Evolutionary conservation across 352 stramenopile genomes (phyloP).

Genomic region (Thraustochytrium sp.): DNA sequence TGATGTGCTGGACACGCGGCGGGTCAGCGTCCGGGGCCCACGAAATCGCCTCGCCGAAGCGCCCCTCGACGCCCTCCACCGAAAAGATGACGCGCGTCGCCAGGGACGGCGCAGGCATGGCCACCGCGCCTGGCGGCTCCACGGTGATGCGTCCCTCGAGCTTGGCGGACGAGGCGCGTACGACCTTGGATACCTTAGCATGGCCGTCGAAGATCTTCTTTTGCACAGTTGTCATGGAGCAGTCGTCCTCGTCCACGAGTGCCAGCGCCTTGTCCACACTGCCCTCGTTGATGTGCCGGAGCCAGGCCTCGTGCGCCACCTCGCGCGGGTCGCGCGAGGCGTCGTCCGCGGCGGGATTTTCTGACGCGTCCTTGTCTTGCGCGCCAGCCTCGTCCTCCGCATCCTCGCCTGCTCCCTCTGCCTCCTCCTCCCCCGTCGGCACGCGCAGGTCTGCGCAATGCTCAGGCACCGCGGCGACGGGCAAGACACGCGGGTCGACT

Average conservation of each 20-base stretch:
- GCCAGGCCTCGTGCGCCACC: background rate
- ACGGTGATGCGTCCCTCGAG: background rate
- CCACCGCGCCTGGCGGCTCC: background rate
- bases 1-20: background rate
- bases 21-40: background rate
- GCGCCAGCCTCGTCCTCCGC: background rate
- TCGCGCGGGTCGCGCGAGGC: background rate
- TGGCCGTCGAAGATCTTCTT: slow-evolving; percentile 7
- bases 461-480: background rate
- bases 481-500: background rate
- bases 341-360: background rate
- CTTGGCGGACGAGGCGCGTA: background rate
- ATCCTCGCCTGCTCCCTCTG: background rate
- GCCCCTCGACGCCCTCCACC: background rate
- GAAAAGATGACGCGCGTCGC: slow-evolving; percentile 5
- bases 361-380: background rate
- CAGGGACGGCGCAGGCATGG: background rate
- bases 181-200: background rate
- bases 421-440: background rate
- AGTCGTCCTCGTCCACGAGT: background rate
- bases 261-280: background rate
- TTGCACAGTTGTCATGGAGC: slow-evolving; percentile 35
- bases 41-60: slow-evolving; percentile 16
- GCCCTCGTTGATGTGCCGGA: background rate
- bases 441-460: background rate